Base-by-base conservation (phyloP, 768 basidiomycete species). In the Tulasnella sp. region DNA sequence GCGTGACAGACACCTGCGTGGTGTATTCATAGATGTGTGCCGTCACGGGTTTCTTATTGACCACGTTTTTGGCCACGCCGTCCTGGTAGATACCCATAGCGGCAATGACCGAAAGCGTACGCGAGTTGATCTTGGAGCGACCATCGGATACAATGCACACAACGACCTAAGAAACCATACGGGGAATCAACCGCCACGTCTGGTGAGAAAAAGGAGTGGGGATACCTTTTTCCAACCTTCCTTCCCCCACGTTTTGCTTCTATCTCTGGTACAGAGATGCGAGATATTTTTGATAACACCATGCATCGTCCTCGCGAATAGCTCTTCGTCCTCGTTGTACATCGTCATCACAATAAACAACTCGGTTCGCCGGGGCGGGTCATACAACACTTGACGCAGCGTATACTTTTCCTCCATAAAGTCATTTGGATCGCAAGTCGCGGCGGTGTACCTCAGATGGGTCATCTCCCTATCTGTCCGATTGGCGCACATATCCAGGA, bases 311-410 rank as follows among this genome's bases (percentile, higher is more conserved):
- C 92, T 71, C 64, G 83, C 83, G 70, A 97, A 97, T 5, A 98
- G 74, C 64, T 83, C 79, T 67, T 94, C 91, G 61, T 73, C 72
- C 61, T 73, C 72, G 65, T 96, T 94, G 68, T 94, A 96, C 92
- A 97, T 96, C 12, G 93, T 97, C 80, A 97, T 85, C 40, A 96
- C 93, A 63, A 97, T 93, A 71, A 96, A 94, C 14, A 97, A 73
- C 69, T 98, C 94, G 32, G 93, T 96, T 32, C 85, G 76, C 17
- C 93, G 75, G 0, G 88, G 85, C 0, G 91, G 91, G 64, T 93
- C 87, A 68, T 94, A 93, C 63, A 88, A 80, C n/a, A 80, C 76
- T 67, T 94, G 93, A 2, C 94, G 80, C 6, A 97, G 75, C 0
- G 89, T 87, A 70, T 94, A 98, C 0, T 85, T 81, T 9, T 78